These are phyloP conservation scores for Trichoderma asperelloides DNA, from an alignment of 495 filamentous ascomycete species.

Conservation along the genomic window DNA sequence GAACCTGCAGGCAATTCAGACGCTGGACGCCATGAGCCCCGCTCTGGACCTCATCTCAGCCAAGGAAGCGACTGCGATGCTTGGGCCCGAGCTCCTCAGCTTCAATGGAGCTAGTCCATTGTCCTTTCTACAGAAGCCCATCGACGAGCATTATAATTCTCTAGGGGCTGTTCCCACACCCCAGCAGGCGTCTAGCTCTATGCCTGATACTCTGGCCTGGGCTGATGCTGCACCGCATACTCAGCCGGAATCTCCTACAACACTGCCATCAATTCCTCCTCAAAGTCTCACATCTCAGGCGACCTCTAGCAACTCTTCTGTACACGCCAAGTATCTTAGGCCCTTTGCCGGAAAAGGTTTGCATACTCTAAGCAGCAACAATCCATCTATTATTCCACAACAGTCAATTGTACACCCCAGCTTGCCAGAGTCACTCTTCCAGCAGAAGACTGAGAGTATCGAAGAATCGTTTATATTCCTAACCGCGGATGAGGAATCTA, in stretches of 20 bases:
- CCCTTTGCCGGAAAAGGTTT: slow-evolving; percentile 42
- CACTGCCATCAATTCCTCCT: slow-evolving; percentile 41
- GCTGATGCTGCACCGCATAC: slow-evolving; percentile 30
- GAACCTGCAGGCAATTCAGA: slow-evolving; percentile 22
- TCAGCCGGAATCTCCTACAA: slow-evolving; percentile 12
- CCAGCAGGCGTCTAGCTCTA: slow-evolving; percentile 23
- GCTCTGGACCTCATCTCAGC: slow-evolving; percentile 29
- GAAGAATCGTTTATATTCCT: slow-evolving; percentile 3
- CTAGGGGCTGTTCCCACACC: slow-evolving; percentile 16
- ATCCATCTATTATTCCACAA: background rate
- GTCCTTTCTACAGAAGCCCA: slow-evolving; percentile 15
- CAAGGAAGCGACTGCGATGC: slow-evolving; percentile 22
- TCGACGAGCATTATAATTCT: slow-evolving; percentile 14
- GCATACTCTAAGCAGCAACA: slow-evolving; percentile 27
- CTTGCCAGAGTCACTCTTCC: slow-evolving; percentile 11
- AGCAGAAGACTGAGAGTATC: slow-evolving; percentile 11
- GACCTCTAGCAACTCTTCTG: slow-evolving; percentile 37
- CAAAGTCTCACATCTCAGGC: slow-evolving; percentile 41
- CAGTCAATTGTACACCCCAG: background rate
- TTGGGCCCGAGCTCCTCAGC: slow-evolving; percentile 27
- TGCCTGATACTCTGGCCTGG: slow-evolving; percentile 47
- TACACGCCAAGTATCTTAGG: slow-evolving; percentile 33
- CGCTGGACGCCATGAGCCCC: slow-evolving; percentile 36
- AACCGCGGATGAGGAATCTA: slow-evolving; percentile 13
- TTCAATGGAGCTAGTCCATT: slow-evolving; percentile 20